These are phyloP conservation scores for Nakaseomyces sp. DNA, from an alignment of 1,139 yeast genomes.

Conservation along the genomic window DNA sequence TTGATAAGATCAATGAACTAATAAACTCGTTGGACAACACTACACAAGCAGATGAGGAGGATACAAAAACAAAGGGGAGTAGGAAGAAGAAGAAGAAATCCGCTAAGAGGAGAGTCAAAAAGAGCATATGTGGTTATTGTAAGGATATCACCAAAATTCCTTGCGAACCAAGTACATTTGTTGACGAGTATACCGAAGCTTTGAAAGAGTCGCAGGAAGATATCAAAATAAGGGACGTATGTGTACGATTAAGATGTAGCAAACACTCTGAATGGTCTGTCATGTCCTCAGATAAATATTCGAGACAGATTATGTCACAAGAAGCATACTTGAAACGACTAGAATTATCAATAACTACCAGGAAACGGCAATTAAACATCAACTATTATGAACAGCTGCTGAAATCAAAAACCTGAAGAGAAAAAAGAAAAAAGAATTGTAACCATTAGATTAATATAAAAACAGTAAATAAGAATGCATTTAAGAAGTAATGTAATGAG, in stretches of 20 bases:
- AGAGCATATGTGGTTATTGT: constrained; percentile 26
- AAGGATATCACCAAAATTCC: constrained; percentile 11
- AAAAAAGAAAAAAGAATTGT: no score
- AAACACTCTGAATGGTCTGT: constrained; percentile 28
- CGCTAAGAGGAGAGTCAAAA: constrained; percentile 10
- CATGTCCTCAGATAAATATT: constrained; percentile 18
- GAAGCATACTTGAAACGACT: constrained; percentile 24
- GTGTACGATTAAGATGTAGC: constrained; percentile 23
- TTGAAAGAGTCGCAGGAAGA: constrained; percentile 10
- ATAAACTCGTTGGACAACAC: constrained; percentile 13
- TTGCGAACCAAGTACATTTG: constrained; percentile 18
- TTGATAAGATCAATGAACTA: constrained; percentile 23
- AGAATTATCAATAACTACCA: constrained; percentile 19
- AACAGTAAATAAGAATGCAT: no score
- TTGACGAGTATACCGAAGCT: constrained; percentile 8
- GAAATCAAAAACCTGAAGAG: not conserved
- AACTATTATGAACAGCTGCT: constrained; percentile 22
- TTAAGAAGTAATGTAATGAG: no score
- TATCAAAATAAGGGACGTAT: constrained; percentile 16
- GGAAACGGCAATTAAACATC: constrained; percentile 24
- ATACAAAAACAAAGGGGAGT: constrained; percentile 13
- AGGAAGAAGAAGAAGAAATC: constrained; percentile 13
- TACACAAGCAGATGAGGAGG: constrained; percentile 14
- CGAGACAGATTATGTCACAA: constrained; percentile 20
- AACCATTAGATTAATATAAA: no score